phyloP scores from a whole-genome alignment of 768 basidiomycete species.

The Leccinum rimulosum region DNA sequence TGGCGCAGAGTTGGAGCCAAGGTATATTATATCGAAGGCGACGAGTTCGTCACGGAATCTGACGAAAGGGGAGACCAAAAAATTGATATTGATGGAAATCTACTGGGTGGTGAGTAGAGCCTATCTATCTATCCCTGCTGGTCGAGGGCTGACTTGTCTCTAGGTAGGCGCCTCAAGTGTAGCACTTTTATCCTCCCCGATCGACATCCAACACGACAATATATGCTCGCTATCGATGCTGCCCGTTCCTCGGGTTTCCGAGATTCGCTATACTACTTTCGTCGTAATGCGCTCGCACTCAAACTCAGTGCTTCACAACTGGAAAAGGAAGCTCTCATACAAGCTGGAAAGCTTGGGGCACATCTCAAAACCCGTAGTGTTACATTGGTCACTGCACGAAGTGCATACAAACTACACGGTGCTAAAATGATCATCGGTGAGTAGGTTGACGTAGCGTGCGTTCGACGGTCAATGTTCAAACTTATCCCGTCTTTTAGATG shows the following conservation, averaged over 20 bases:
- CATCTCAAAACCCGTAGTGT: constrained; percentile 90
- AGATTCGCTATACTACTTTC: constrained; percentile 98
- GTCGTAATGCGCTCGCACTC: constrained; percentile 84
- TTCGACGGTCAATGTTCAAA: not conserved
- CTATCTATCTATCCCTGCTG: not conserved
- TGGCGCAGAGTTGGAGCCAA: constrained; percentile 73
- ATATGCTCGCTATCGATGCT: constrained; percentile 97
- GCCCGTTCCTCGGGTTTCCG: constrained; percentile 94
- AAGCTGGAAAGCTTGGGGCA: constrained; percentile 80
- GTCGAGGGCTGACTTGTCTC: not conserved
- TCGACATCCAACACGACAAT: constrained; percentile 79
- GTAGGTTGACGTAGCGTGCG: constrained; percentile 21
- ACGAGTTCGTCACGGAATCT: constrained; percentile 82
- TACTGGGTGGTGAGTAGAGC: constrained; percentile 70
- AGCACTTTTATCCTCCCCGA: constrained; percentile 84
- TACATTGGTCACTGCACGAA: constrained; percentile 88
- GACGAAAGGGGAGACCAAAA: constrained; percentile 90
- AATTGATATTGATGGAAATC: constrained; percentile 79
- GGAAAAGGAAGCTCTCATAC: constrained; percentile 92
- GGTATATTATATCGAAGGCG: constrained; percentile 77
- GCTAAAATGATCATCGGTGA: constrained; percentile 84
- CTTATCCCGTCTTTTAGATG: constrained; percentile 50
- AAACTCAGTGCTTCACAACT: constrained; percentile 87
- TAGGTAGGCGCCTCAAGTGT: constrained; percentile 87
- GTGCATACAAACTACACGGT: constrained; percentile 92